phyloP scores from a whole-genome alignment of 176 grass and related monocot species.

The Phoenix dactylifera region DNA sequence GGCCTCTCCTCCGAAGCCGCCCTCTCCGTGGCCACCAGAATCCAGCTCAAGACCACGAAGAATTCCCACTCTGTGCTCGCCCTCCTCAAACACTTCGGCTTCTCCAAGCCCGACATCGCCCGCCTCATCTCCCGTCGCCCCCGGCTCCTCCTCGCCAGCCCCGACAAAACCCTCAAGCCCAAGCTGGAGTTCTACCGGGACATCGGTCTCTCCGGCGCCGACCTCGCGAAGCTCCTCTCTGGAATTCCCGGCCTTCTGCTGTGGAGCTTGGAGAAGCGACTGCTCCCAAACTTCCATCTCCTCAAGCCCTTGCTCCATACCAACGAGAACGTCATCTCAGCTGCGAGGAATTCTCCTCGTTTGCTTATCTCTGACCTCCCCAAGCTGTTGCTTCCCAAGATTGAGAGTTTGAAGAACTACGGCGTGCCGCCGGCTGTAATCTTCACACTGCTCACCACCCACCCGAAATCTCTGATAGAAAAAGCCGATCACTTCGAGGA shows the following conservation, averaged over 20 bases:
- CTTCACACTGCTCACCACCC: not conserved
- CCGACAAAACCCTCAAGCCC: not conserved
- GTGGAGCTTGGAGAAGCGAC: not conserved
- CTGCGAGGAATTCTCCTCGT: not conserved
- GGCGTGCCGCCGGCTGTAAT: not conserved
- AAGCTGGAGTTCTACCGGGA: conserved; percentile 4
- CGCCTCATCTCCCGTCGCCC: not conserved
- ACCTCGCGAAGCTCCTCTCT: not conserved
- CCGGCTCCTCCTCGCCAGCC: not conserved
- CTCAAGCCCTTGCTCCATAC: not conserved
- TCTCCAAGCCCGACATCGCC: not conserved
- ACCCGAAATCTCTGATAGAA: not conserved
- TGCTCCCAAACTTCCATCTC: not conserved
- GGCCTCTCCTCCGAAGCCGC: conserved; percentile 1
- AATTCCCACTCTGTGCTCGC: not conserved
- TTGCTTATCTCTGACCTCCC: not conserved
- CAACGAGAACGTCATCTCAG: not conserved
- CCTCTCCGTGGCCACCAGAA: not conserved
- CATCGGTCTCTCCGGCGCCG: not conserved
- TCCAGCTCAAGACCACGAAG: not conserved
- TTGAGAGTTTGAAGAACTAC: not conserved
- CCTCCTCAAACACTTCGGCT: conserved; percentile 3
- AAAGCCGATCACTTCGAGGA: not conserved
- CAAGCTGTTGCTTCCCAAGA: not conserved
- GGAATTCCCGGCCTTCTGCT: not conserved